Conservation (phyloP, 345 rosid species). For the Euphorbia lathyris region DNA sequence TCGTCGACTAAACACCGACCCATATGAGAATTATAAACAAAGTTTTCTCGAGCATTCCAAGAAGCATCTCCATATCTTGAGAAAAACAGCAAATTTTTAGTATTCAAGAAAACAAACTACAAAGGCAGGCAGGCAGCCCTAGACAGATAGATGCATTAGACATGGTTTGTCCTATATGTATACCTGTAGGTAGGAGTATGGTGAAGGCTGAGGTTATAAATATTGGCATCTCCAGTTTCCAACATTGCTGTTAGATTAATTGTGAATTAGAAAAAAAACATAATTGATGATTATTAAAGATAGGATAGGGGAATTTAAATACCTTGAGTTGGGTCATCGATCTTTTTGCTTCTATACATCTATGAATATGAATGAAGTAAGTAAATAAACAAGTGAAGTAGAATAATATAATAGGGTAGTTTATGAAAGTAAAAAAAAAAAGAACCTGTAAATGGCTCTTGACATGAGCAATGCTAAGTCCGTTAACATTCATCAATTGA, state of each 20-base stretch:
- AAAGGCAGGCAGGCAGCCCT: too few species aligned
- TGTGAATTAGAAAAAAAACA: too few species aligned
- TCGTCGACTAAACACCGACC: slow-evolving; percentile 40
- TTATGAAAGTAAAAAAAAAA: background rate
- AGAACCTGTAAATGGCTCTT: slow-evolving; percentile 34
- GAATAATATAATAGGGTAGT: background rate
- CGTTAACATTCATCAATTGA: slow-evolving; percentile 32
- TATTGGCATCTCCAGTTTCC: slow-evolving; percentile 58
- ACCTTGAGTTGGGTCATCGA: slow-evolving; percentile 29
- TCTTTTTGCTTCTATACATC: slow-evolving; percentile 39
- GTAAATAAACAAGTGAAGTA: background rate
- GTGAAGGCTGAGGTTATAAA: slow-evolving; percentile 58
- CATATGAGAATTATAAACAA: slow-evolving; percentile 21
- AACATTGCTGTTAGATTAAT: too few species aligned
- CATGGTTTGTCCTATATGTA: background rate
- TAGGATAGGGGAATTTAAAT: too few species aligned
- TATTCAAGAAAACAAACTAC: too few species aligned
- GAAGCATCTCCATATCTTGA: slow-evolving; percentile 51
- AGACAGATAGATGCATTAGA: too few species aligned
- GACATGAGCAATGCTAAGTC: slow-evolving; percentile 40
- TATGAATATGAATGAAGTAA: background rate
- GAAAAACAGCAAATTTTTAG: background rate
- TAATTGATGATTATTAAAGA: too few species aligned
- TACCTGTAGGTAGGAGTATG: slow-evolving; percentile 56
- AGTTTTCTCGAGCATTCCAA: slow-evolving; percentile 50